A percentile compares a stretch with the other conserved stretches of the same genome.
These are phyloP conservation scores for Brasilioporus rufonigricans DNA, from an alignment of 768 basidiomycete species.

Conservation along the genomic window DNA sequence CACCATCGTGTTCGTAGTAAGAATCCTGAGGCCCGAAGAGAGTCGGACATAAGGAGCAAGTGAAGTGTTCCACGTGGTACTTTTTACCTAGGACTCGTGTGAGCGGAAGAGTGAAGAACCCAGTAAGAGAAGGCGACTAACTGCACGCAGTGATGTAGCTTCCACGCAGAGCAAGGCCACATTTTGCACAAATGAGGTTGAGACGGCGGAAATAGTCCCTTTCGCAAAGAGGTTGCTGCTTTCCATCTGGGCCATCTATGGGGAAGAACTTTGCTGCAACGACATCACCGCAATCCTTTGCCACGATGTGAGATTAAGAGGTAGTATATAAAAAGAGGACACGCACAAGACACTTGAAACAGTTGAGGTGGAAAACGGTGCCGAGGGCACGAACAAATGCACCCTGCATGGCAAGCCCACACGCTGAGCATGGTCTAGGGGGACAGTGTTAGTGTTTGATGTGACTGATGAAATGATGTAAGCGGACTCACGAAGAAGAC, in stretches of 20 bases:
- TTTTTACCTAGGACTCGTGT: constrained; percentile 73
- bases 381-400: constrained; percentile 95
- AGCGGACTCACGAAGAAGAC: constrained; percentile 54
- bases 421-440: constrained; percentile 72
- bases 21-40: constrained; percentile 98
- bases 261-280: constrained; percentile 99
- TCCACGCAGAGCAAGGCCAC: constrained; percentile 88
- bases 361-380: constrained; percentile 93
- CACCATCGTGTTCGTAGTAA: constrained; percentile 98
- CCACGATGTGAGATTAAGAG: constrained; percentile 4
- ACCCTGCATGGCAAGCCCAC: constrained; percentile 83
- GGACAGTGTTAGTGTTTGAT: neutral
- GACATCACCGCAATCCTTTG: constrained; percentile 91
- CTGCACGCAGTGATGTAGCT: constrained; percentile 99
- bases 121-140: constrained; percentile 40
- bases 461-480: constrained; percentile 8
- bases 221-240: constrained; percentile 95
- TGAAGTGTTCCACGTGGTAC: constrained; percentile 99
- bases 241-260: constrained; percentile 86
- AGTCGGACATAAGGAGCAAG: constrained; percentile 93
- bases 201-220: constrained; percentile 96
- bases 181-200: constrained; percentile 95
- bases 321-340: neutral
- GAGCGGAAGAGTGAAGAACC: constrained; percentile 4
- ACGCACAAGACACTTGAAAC: constrained; percentile 95